A percentile compares a stretch with the other conserved stretches of the same genome.
These are phyloP conservation scores for Suhomyces sp. DNA, from an alignment of 805 yeast genomes.

Conservation along the genomic window DNA sequence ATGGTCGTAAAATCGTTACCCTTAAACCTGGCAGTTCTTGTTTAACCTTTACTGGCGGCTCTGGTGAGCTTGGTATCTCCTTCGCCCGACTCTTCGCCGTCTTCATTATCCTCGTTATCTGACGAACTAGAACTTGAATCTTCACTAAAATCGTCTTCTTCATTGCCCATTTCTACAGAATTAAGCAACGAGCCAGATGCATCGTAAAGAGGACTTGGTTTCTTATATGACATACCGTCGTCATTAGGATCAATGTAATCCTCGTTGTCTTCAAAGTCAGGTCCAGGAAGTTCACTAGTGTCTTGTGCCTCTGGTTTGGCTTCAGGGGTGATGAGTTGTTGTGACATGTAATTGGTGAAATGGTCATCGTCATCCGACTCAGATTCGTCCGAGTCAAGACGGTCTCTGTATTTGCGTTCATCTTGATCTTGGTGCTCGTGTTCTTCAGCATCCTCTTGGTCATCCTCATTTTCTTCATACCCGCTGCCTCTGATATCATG, in stretches of 20 bases:
- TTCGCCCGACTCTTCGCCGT: constrained; percentile 12
- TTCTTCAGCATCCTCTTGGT: constrained; percentile 27
- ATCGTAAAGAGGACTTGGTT: constrained; percentile 60
- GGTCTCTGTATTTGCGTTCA: constrained; percentile 3
- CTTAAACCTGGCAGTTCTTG: no score
- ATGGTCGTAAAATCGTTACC: not conserved
- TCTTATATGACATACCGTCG: constrained; percentile 73
- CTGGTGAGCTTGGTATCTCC: constrained; percentile 31
- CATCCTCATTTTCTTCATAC: constrained; percentile 29
- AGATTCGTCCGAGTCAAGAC: constrained; percentile 29
- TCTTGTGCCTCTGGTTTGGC: constrained; percentile 41
- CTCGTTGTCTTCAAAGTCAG: constrained; percentile 43
- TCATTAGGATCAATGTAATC: constrained; percentile 79
- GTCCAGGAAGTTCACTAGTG: constrained; percentile 17
- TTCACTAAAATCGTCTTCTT: constrained; percentile 27
- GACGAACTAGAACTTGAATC: constrained; percentile 30
- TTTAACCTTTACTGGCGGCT: constrained; percentile 39
- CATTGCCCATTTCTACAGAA: constrained; percentile 7
- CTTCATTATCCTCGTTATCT: constrained; percentile 25
- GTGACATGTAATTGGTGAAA: constrained; percentile 72
- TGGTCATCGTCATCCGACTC: constrained; percentile 50
- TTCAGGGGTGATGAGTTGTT: constrained; percentile 57
- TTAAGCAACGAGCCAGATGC: constrained; percentile 20
- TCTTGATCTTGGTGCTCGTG: constrained; percentile 14
- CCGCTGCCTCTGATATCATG: constrained; percentile 28